Evolutionary conservation across 192 early-diverging fungal genomes (phyloP).

Genomic region (Backusella parvicylindrica): DNA sequence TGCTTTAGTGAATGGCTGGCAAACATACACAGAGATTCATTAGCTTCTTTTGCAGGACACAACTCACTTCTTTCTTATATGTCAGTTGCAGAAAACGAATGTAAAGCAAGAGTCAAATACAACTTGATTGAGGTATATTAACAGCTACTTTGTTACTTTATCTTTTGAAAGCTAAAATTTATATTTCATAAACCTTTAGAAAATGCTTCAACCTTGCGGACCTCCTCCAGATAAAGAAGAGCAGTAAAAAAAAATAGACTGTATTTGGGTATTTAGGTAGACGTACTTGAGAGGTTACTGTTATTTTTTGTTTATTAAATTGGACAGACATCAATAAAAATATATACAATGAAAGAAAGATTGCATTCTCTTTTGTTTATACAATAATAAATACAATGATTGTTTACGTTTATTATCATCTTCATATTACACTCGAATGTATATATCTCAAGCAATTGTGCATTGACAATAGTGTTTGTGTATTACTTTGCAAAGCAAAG

Average conservation of each 20-base stretch:
- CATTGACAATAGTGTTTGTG: too few relatives aligned
- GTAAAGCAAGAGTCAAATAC: slow-evolving; percentile 67
- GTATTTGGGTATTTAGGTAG: too few relatives aligned
- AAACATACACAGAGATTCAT: slow-evolving; percentile 82
- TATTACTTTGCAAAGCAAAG: too few relatives aligned
- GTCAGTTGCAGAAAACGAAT: slow-evolving; percentile 86
- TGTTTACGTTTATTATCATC: too few relatives aligned
- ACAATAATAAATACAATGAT: too few relatives aligned
- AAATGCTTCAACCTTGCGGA: slow-evolving; percentile 68
- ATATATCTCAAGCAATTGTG: too few relatives aligned
- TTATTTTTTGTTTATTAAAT: too few relatives aligned
- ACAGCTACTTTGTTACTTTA: background rate
- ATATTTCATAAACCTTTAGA: slow-evolving; percentile 34
- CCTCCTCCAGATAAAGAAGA: slow-evolving; percentile 52
- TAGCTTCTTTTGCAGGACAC: slow-evolving; percentile 77
- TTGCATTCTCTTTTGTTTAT: too few relatives aligned
- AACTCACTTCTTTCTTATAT: slow-evolving; percentile 74
- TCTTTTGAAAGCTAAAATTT: background rate
- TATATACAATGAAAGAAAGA: background rate
- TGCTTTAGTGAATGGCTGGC: slow-evolving; percentile 75
- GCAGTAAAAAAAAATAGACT: slow-evolving; percentile 13
- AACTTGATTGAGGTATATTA: slow-evolving; percentile 69
- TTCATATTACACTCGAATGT: too few relatives aligned
- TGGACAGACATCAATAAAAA: too few relatives aligned
- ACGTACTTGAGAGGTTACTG: too few relatives aligned